A percentile compares a stretch with the other conserved stretches of the same genome.
These are phyloP conservation scores for Globisporangium spiculum DNA, from an alignment of 352 stramenopile species.

Conservation along the genomic window DNA sequence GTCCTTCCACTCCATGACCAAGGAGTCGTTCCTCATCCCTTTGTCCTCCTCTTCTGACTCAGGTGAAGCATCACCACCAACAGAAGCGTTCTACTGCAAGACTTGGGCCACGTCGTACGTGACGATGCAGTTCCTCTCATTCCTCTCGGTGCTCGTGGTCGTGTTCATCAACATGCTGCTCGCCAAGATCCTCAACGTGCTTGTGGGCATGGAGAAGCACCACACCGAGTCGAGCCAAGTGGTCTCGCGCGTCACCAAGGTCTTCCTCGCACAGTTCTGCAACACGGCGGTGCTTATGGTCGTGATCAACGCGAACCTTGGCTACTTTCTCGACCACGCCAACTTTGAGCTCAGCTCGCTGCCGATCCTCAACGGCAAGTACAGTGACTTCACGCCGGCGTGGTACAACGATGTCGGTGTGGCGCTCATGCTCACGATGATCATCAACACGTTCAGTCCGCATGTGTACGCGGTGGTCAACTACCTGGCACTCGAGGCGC, in stretches of 20 bases:
- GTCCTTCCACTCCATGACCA: slow-evolving; percentile 61
- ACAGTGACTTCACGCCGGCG: slow-evolving; percentile 66
- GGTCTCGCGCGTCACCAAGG: slow-evolving; percentile 70
- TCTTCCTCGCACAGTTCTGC: slow-evolving; percentile 79
- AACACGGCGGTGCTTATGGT: slow-evolving; percentile 79
- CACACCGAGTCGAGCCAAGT: slow-evolving; percentile 75
- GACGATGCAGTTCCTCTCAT: slow-evolving; percentile 61
- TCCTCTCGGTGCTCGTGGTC: slow-evolving; percentile 65
- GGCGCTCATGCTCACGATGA: slow-evolving; percentile 80
- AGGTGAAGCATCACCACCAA: slow-evolving; percentile 18
- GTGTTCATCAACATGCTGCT: slow-evolving; percentile 70
- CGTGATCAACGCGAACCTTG: slow-evolving; percentile 75
- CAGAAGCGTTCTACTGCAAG: slow-evolving; percentile 50
- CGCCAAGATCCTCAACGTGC: slow-evolving; percentile 56
- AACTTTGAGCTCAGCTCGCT: slow-evolving; percentile 36
- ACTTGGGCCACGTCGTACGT: slow-evolving; percentile 69
- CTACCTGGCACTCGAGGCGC: slow-evolving; percentile 48
- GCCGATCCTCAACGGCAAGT: slow-evolving; percentile 63
- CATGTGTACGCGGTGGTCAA: slow-evolving; percentile 60
- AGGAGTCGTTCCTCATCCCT: slow-evolving; percentile 39
- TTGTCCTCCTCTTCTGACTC: neutral
- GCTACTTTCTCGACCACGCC: slow-evolving; percentile 52
- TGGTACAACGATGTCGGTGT: slow-evolving; percentile 84
- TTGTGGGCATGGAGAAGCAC: slow-evolving; percentile 75
- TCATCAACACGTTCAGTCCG: slow-evolving; percentile 74